Evolutionary conservation across 2,329 filamentous ascomycete genomes (phyloP).

Genomic region (Nannizziopsis barbatae): DNA sequence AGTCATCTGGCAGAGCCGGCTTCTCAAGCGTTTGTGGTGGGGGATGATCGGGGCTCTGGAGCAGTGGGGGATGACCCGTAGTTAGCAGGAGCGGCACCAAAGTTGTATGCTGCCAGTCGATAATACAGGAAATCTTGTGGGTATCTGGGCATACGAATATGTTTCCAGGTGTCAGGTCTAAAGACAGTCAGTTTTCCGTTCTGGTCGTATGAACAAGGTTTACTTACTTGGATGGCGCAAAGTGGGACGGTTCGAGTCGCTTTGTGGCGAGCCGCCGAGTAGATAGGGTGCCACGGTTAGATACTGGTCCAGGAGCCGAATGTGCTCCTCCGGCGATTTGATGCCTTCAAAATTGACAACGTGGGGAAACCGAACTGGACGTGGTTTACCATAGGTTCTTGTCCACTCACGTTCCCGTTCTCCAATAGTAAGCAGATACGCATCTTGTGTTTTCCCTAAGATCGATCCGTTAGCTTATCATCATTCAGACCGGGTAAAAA

Average conservation of each 20-base stretch:
- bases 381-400: slow-evolving; percentile 10
- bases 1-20: slow-evolving; percentile 17
- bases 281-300: slow-evolving; percentile 11
- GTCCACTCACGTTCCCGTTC: slow-evolving; percentile 11
- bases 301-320: slow-evolving; percentile 12
- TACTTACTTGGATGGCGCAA: slow-evolving; percentile 16
- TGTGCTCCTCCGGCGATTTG: slow-evolving; percentile 5
- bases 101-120: slow-evolving; percentile 12
- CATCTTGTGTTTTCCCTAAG: slow-evolving; percentile 7
- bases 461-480: background rate
- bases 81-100: slow-evolving; percentile 8
- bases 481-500: background rate
- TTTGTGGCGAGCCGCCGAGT: background rate
- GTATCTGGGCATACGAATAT: slow-evolving; percentile 10
- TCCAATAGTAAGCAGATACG: slow-evolving; percentile 10
- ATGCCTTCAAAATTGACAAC: slow-evolving; percentile 5
- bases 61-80: slow-evolving; percentile 11
- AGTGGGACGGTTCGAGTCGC: slow-evolving; percentile 5
- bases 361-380: slow-evolving; percentile 7
- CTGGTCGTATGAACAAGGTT: background rate
- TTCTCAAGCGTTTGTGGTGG: slow-evolving; percentile 12
- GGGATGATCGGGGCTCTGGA: slow-evolving; percentile 20
- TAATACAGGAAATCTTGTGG: slow-evolving; percentile 11
- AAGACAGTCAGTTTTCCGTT: background rate
- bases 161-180: slow-evolving; percentile 13